phyloP scores from a whole-genome alignment of 176 grass and related monocot genomes.

The Triticum monococcum region DNA sequence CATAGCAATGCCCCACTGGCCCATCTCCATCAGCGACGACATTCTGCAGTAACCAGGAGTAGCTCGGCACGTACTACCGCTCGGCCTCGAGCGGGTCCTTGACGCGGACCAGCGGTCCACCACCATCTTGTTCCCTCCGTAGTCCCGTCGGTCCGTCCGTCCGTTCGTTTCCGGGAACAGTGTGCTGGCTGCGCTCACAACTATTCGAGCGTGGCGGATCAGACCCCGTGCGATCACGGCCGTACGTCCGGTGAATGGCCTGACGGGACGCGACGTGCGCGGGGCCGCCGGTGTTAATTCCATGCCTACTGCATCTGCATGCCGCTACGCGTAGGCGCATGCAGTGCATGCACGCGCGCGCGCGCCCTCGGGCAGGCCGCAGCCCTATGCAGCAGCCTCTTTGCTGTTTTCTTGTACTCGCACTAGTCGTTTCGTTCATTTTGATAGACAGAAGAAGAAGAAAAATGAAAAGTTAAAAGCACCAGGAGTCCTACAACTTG shows the following conservation, averaged over 20 bases:
- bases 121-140: not conserved
- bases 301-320: not conserved
- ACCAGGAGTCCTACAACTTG: no score
- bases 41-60: not conserved
- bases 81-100: not conserved
- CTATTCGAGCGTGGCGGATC: conserved; percentile 16
- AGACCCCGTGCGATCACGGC: conserved; percentile 15
- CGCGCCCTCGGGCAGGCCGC: conserved; percentile 3
- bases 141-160: not conserved
- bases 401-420: no score
- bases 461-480: no score
- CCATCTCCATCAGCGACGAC: not conserved
- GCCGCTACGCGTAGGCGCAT: not conserved
- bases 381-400: not conserved
- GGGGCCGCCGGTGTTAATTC: not conserved
- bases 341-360: not conserved
- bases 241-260: conserved; percentile 24
- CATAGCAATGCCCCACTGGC: not conserved
- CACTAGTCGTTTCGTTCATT: no score
- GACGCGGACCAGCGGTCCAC: not conserved
- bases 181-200: not conserved
- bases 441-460: no score
- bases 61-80: not conserved
- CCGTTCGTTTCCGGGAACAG: not conserved
- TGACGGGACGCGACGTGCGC: conserved; percentile 40